These are phyloP conservation scores for Vachellia collinsii DNA, from an alignment of 306 rosid genomes.

Conservation along the genomic window DNA sequence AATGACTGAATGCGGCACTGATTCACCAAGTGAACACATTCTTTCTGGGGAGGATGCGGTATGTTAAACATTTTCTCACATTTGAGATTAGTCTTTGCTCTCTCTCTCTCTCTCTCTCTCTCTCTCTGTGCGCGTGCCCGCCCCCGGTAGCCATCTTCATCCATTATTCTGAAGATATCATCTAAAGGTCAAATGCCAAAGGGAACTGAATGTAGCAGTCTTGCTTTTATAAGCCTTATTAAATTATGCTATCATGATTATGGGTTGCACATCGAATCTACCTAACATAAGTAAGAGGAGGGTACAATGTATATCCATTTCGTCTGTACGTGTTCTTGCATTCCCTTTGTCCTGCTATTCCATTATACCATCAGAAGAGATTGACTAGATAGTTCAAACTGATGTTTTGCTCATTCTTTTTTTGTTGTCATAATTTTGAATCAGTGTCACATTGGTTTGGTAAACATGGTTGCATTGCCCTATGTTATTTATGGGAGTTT, in stretches of 20 bases:
- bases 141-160: constrained; percentile 27
- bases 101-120: not conserved
- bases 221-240: constrained; percentile 8
- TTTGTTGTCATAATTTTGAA: constrained; percentile 13
- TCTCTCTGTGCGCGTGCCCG: too few relatives aligned
- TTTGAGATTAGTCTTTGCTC: not conserved
- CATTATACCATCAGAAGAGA: not conserved
- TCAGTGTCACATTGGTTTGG: not conserved
- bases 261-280: not conserved
- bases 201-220: constrained; percentile 26
- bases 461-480: constrained; percentile 9
- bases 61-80: constrained; percentile 28
- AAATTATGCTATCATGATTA: constrained; percentile 12
- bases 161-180: constrained; percentile 11
- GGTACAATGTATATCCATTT: constrained; percentile 29
- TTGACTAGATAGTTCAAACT: constrained; percentile 3
- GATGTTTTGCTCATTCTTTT: not conserved
- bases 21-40: constrained; percentile 67
- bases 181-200: constrained; percentile 24
- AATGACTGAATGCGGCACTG: constrained; percentile 82
- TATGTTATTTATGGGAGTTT: constrained; percentile 29
- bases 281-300: constrained; percentile 8
- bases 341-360: not conserved
- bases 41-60: constrained; percentile 90
- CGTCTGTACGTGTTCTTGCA: constrained; percentile 22